Evolutionary conservation across 805 yeast species (phyloP), one percentile per base, ranked within the genome.

Genomic region (Hyphopichia homilentoma): DNA sequence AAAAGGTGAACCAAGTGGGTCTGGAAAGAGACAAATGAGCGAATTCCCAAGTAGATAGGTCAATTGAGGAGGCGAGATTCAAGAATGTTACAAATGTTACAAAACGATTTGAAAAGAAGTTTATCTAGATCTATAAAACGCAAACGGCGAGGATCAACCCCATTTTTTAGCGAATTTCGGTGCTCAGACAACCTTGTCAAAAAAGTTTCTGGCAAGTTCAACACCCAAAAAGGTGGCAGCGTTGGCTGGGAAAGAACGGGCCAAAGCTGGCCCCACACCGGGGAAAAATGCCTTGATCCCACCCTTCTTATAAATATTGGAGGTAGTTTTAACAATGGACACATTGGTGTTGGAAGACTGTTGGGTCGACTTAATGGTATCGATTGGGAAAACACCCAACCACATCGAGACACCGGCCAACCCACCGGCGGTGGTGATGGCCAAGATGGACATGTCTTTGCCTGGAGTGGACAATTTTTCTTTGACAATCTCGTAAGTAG

Each of bases 201-300:
- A 52, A 40, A 57, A 55, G 40, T 64, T 61, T 43, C 59, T 66
- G 16, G 95, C 85, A 36, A 89, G 52, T 58, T 90, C 98, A 19
- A 90, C 97, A 29, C 97, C 98, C 21, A 87, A 74, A 65, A 90
- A 90, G 2, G 97, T 89, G 6, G 98, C 97, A n/a, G 98, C 98
- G 60, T 93, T 90, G 15, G 97, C 97, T 3, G 97, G 97, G 82
- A 93, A 90, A 25, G 95, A 81, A 59, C 98, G 76, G 16, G 87
- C 77, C 51, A 90, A 66, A 2, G 97, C 97, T 5, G 98, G 97
- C 0, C 96, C 97, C 16, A 90, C 71, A 36, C 98, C 98, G 3
- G 97, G 97, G 85, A 89, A 90, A 64, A 90, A 90, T 0, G 94
- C 96, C 54, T 79, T 83, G 43, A 87, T 44, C 16, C 97, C 97